A percentile compares a stretch with the other conserved stretches of the same genome.
phyloP scores from a whole-genome alignment of 129 eudicot species.

The Logfia minima region DNA sequence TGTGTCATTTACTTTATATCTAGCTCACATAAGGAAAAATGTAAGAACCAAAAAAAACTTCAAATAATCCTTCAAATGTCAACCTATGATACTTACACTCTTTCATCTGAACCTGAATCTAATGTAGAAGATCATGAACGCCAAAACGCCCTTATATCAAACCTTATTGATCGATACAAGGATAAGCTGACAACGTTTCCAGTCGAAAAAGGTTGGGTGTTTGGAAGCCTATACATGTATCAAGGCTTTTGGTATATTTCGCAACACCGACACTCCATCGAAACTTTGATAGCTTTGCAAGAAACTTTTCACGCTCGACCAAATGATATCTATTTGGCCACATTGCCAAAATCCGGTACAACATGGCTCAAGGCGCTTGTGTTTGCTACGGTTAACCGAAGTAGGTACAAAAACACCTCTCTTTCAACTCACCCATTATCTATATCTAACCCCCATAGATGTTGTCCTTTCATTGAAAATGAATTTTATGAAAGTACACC shows the following conservation, averaged over 20 bases:
- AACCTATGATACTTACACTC: background rate
- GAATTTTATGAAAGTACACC: too few relatives aligned
- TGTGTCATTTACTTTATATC: too few relatives aligned
- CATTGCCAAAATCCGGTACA: conserved; percentile 47
- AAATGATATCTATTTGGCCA: conserved; percentile 40
- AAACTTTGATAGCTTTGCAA: conserved; percentile 15
- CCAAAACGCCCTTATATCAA: background rate
- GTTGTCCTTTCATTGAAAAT: too few relatives aligned
- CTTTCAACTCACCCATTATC: background rate
- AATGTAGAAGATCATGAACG: background rate
- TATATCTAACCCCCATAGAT: too few relatives aligned
- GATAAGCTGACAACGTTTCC: background rate
- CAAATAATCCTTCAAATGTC: background rate
- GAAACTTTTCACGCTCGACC: conserved; percentile 39
- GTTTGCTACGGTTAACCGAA: conserved; percentile 33
- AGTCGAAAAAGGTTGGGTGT: background rate
- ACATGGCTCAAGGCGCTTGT: conserved; percentile 55
- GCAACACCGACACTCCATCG: conserved; percentile 1
- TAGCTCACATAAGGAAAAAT: too few relatives aligned
- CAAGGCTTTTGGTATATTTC: background rate
- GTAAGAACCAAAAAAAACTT: too few relatives aligned
- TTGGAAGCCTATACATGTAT: background rate
- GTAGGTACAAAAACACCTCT: conserved; percentile 1
- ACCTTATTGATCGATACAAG: background rate
- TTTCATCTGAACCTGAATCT: too few relatives aligned